Base-by-base conservation (phyloP, 352 stramenopile species). In the Phytopythium oedochilum region DNA sequence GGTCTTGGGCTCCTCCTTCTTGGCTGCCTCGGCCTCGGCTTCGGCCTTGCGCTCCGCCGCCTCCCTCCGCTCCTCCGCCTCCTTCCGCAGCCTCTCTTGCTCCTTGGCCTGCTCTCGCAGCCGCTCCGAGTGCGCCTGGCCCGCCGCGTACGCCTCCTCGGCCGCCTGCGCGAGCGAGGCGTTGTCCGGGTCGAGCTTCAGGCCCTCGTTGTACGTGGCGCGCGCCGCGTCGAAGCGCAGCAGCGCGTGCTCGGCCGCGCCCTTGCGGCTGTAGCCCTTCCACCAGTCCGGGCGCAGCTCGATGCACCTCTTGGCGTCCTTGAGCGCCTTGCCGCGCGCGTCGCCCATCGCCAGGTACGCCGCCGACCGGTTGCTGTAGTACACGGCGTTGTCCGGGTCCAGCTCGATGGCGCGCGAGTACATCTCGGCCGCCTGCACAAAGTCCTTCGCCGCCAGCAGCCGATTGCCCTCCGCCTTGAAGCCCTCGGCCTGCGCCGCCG, bases 181-280 rank as follows among this genome's bases (percentile, higher is more conserved):
- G 56, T 94, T 93, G 55, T 88, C 78, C n/a, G 79, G 79, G 35
- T 92, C 77, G 28, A 81, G 56, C 57, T 70, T 65, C 7, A 94
- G 61, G 2, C 80, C 84, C 10, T 71, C 53, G 50, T 84, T 78
- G 50, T 93, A 96, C 48, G 86, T 91, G 10, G 59, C 73, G 8
- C 78, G 73, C 38, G 86, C 84, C 18, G 73, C 71, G 42, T 94
- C 84, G 50, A 84, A 96, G 28, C 82, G 83, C 57, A 68, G 66
- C 50, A 93, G 58, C 49, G 84, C 82, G 57, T 93, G 78, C 57
- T 92, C 73, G 0, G 86, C 86, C 4, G 86, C 83, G 4, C 86
- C 86, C 52, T 92, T 91, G 50, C 86, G 86, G 32, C 77, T 89
- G 68, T 90, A 96, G 0, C 86, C 84, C 64, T 96, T 96, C 81